Conservation (phyloP, 2,329 filamentous ascomycete species). For the Pestalotiopsis sp. region DNA sequence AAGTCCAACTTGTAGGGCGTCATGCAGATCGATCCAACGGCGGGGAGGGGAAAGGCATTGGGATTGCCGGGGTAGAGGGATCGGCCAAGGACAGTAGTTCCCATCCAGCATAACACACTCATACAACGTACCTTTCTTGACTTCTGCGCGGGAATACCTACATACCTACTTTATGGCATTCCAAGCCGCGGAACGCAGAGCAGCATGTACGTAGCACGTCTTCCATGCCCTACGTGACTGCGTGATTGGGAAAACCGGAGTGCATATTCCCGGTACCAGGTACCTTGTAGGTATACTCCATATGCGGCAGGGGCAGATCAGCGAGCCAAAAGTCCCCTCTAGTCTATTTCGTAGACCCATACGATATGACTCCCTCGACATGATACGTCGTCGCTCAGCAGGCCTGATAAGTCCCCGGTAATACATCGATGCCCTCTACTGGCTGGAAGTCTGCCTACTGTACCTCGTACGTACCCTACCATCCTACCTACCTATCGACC, state of each 20-base stretch:
- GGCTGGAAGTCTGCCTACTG: too few species aligned
- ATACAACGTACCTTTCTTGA: too few species aligned
- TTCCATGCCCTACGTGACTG: neutral
- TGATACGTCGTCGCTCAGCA: neutral
- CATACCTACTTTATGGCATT: too few species aligned
- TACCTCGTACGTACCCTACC: too few species aligned
- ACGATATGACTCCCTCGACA: neutral
- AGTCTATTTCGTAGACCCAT: neutral
- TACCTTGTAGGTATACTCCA: neutral
- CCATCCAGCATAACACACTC: neutral
- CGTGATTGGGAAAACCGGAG: neutral
- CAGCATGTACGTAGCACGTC: too few species aligned
- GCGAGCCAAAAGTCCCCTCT: neutral
- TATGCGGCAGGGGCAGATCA: too few species aligned
- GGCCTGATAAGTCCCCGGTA: too few species aligned
- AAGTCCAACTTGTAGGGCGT: neutral
- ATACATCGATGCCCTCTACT: too few species aligned
- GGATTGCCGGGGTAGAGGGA: neutral
- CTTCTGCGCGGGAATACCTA: too few species aligned
- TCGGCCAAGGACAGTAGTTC: neutral
- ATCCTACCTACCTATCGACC: too few species aligned
- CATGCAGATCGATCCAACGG: neutral
- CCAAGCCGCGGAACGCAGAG: too few species aligned
- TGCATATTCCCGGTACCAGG: neutral
- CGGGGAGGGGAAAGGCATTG: neutral